These are phyloP conservation scores for Prinsepia uniflora DNA, from an alignment of 306 rosid species.

Conservation along the genomic window DNA sequence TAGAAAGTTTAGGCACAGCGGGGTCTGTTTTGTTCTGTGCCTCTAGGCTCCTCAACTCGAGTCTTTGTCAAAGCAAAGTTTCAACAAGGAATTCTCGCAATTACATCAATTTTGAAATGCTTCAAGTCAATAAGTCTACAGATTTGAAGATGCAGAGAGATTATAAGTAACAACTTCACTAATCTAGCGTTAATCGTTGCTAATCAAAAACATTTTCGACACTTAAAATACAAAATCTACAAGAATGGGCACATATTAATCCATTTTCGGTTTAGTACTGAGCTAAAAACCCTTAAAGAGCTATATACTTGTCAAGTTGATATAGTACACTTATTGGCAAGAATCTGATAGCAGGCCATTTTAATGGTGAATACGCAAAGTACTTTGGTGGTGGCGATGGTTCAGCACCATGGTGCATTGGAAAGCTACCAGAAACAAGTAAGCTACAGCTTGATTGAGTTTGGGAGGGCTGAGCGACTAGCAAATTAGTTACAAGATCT, in stretches of 20 bases:
- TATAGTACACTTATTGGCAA: neutral
- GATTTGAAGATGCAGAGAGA: neutral
- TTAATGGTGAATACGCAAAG: neutral
- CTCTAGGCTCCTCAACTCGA: neutral
- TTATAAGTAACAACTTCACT: neutral
- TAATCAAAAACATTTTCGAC: neutral
- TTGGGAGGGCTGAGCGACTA: neutral
- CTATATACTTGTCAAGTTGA: neutral
- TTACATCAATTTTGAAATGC: neutral
- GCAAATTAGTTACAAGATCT: conserved; percentile 5
- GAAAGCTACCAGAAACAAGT: neutral
- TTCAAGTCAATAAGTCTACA: neutral
- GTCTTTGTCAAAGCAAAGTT: neutral
- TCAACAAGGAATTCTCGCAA: neutral
- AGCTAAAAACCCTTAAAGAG: neutral
- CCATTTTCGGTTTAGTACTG: neutral
- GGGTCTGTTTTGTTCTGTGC: neutral
- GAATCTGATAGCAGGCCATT: neutral
- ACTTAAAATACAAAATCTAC: neutral
- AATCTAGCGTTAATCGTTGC: neutral
- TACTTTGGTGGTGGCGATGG: neutral
- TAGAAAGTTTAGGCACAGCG: no score
- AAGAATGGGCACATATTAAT: neutral
- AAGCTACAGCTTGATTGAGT: neutral
- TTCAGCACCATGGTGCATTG: neutral